phyloP scores from a whole-genome alignment of 2,329 filamentous ascomycete species.

The Byssoonygena ceratinophila region DNA sequence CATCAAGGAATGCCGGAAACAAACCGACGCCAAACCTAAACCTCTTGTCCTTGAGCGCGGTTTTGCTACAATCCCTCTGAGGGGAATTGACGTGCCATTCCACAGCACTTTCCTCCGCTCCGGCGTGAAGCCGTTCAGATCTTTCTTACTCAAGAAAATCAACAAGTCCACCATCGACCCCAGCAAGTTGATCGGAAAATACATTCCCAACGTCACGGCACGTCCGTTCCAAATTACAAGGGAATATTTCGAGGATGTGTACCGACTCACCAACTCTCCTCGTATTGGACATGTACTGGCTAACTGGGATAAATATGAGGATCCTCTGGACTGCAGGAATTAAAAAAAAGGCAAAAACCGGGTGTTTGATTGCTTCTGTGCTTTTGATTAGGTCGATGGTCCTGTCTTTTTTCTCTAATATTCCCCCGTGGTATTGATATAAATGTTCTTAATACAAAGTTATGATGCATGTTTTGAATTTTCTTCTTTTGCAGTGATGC shows the following conservation, averaged over 20 bases:
- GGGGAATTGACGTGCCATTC: slow-evolving; percentile 97
- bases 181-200: slow-evolving; percentile 92
- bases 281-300: slow-evolving; percentile 51
- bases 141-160: slow-evolving; percentile 98
- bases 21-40: slow-evolving; percentile 77
- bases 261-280: slow-evolving; percentile 74
- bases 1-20: slow-evolving; percentile 75
- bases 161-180: slow-evolving; percentile 98
- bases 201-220: slow-evolving; percentile 97
- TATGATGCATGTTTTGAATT: not conserved
- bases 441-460: slow-evolving; percentile 8
- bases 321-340: slow-evolving; percentile 16
- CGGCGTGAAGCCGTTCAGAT: slow-evolving; percentile 97
- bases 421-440: not conserved
- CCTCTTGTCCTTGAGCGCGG: slow-evolving; percentile 87
- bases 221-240: slow-evolving; percentile 90
- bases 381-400: no score
- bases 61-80: slow-evolving; percentile 91
- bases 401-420: not conserved
- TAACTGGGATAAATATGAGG: slow-evolving; percentile 69
- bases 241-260: slow-evolving; percentile 99
- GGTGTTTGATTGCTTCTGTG: not conserved
- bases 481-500: not conserved
- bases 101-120: slow-evolving; percentile 96
- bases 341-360: not conserved